Evolutionary conservation across 208 protist genomes (phyloP).

Genomic region (Leptomonas seymouri): DNA sequence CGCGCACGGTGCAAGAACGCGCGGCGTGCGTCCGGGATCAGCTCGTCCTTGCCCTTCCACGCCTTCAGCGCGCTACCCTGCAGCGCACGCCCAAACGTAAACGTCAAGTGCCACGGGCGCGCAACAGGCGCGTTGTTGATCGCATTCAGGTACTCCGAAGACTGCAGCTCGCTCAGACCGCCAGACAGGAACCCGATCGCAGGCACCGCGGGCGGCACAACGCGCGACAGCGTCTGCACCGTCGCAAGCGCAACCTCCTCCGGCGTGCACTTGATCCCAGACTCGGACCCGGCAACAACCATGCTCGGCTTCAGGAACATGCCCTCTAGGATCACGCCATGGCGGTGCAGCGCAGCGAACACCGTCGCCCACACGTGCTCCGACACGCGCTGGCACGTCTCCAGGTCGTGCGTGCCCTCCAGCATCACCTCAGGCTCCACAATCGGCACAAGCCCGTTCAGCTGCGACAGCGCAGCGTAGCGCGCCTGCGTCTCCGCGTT

Average conservation of each 20-base stretch:
- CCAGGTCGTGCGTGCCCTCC: constrained; percentile 95
- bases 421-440: constrained; percentile 98
- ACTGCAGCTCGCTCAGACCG: constrained; percentile 96
- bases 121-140: constrained; percentile 84
- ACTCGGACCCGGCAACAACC: constrained; percentile 92
- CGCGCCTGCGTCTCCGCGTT: constrained; percentile 95
- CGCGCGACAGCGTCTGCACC: constrained; percentile 89
- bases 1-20: constrained; percentile 75
- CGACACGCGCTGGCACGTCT: constrained; percentile 82
- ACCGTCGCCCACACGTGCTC: constrained; percentile 86
- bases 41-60: constrained; percentile 90
- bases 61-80: constrained; percentile 92
- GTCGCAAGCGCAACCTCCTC: constrained; percentile 91
- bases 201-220: constrained; percentile 94
- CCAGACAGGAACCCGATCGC: constrained; percentile 97
- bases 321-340: constrained; percentile 96
- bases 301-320: constrained; percentile 98
- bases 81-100: constrained; percentile 96
- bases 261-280: constrained; percentile 54
- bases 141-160: constrained; percentile 95
- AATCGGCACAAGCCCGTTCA: constrained; percentile 97
- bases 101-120: constrained; percentile 93
- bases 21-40: constrained; percentile 76
- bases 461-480: constrained; percentile 96
- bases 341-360: constrained; percentile 84